These are phyloP conservation scores for Claviceps spartinae DNA, from an alignment of 2,329 filamentous ascomycete genomes.

Conservation along the genomic window DNA sequence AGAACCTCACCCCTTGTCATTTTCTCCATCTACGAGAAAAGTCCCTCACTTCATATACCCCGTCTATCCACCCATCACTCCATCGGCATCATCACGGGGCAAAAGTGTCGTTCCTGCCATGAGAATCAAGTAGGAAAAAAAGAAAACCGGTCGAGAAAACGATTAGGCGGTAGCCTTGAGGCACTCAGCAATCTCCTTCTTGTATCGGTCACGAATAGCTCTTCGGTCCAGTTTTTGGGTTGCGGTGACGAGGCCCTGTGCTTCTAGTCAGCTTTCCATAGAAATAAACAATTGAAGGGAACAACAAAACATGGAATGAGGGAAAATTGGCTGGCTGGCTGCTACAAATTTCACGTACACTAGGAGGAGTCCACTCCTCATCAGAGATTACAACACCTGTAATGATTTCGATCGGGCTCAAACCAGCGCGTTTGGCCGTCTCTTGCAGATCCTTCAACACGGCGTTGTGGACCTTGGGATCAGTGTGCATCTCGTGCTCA, in stretches of 20 bases:
- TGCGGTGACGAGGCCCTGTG: slow-evolving; percentile 46
- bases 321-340: background rate
- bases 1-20: background rate
- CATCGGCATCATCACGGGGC: background rate
- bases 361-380: slow-evolving; percentile 79
- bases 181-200: slow-evolving; percentile 34
- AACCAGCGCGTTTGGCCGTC: slow-evolving; percentile 50
- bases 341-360: slow-evolving; percentile 41
- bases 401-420: slow-evolving; percentile 60
- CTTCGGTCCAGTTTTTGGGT: slow-evolving; percentile 48
- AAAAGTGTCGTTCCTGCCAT: background rate
- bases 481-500: slow-evolving; percentile 52
- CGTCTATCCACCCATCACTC: background rate
- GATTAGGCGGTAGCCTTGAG: slow-evolving; percentile 16
- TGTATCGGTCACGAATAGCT: slow-evolving; percentile 35
- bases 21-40: background rate
- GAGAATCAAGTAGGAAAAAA: background rate
- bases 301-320: too few relatives aligned
- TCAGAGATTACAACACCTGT: slow-evolving; percentile 65
- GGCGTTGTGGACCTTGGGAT: slow-evolving; percentile 47
- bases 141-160: background rate
- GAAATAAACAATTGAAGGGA: too few relatives aligned
- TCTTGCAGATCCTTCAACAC: slow-evolving; percentile 56
- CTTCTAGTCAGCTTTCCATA: background rate
- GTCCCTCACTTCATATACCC: background rate